Evolutionary conservation across 2,329 filamentous ascomycete genomes (phyloP).

Genomic region (Fusarium mexicanum): DNA sequence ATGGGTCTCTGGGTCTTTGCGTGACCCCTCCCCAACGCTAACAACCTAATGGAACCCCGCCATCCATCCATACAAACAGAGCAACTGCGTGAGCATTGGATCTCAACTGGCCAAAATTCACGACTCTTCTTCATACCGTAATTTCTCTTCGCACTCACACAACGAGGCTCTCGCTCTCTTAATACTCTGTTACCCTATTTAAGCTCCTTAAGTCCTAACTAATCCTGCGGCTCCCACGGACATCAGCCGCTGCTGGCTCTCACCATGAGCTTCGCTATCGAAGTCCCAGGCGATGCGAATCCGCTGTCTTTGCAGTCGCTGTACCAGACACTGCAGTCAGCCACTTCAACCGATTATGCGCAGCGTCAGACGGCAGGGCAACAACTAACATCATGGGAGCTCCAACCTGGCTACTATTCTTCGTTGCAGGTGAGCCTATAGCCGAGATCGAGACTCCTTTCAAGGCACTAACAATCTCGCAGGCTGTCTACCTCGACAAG

Average conservation of each 20-base stretch:
- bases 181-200: not conserved
- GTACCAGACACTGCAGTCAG: conserved; percentile 70
- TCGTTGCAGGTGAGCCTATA: conserved; percentile 68
- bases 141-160: conserved; percentile 19
- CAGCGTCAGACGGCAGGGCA: conserved; percentile 74
- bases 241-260: conserved; percentile 31
- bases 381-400: conserved; percentile 78
- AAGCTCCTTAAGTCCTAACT: not conserved
- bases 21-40: conserved; percentile 31
- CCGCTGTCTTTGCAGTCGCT: conserved; percentile 73
- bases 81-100: conserved; percentile 25
- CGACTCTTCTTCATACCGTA: conserved; percentile 24
- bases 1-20: conserved; percentile 22
- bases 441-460: not conserved
- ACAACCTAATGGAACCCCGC: conserved; percentile 32
- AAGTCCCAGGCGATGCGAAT: conserved; percentile 83
- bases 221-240: conserved; percentile 28
- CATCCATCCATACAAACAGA: conserved; percentile 26
- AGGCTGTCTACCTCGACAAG: conserved; percentile 85
- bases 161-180: not conserved
- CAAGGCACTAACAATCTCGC: conserved; percentile 26
- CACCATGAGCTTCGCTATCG: conserved; percentile 76
- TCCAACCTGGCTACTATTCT: conserved; percentile 71
- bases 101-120: conserved; percentile 32
- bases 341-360: conserved; percentile 68